Evolutionary conservation across 2,329 filamentous ascomycete species (phyloP).

Genomic region (Apiospora aurea): DNA sequence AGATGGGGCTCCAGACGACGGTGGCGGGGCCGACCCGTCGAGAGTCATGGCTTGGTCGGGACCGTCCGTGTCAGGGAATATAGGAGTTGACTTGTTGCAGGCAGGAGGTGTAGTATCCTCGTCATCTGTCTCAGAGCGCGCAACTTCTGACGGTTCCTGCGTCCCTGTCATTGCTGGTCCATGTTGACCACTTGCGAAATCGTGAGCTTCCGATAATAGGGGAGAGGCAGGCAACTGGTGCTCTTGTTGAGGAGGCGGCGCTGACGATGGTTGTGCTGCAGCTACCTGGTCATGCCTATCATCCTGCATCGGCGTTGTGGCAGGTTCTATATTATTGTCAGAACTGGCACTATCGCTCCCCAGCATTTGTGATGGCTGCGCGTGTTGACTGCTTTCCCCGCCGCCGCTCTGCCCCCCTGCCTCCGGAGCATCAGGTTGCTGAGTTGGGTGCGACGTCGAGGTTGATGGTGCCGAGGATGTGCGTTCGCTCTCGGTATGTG

Average conservation of each 20-base stretch:
- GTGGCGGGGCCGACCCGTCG: constrained; percentile 19
- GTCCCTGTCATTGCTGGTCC: not conserved
- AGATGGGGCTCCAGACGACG: constrained; percentile 48
- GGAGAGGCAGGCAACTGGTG: not conserved
- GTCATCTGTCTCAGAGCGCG: constrained; percentile 4
- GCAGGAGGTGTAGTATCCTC: constrained; percentile 23
- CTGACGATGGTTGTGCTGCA: not conserved
- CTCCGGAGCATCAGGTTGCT: not conserved
- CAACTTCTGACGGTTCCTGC: not conserved
- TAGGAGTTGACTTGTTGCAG: constrained; percentile 1
- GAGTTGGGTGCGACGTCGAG: not conserved
- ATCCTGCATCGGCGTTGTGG: constrained; percentile 5
- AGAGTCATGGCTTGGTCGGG: constrained; percentile 15
- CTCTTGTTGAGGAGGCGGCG: not conserved
- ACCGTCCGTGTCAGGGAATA: not conserved
- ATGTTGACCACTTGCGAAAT: constrained; percentile 20
- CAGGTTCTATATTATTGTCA: not conserved
- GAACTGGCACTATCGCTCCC: not conserved
- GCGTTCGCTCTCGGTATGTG: not conserved
- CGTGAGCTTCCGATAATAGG: not conserved
- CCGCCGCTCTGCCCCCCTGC: not conserved
- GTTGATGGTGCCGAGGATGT: not conserved
- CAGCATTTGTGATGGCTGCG: not conserved
- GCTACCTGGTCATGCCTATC: not conserved
- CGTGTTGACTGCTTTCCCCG: not conserved